Evolutionary conservation across 768 basidiomycete species (phyloP).

Genomic region (Macrolepiota albuminosa): DNA sequence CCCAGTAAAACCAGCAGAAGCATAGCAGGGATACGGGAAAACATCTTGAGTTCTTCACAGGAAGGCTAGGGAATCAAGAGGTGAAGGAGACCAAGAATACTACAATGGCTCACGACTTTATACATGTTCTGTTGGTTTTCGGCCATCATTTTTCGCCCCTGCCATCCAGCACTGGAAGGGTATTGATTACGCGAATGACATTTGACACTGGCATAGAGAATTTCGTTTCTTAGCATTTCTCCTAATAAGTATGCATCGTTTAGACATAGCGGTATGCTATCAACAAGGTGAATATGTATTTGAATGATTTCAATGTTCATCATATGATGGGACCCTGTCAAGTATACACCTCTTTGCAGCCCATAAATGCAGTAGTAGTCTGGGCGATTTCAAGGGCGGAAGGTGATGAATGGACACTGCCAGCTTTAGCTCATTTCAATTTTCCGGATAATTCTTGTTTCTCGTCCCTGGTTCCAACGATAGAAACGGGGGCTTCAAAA

Average conservation of each 20-base stretch:
- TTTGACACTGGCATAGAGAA: neutral
- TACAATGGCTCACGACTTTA: neutral
- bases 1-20: conserved; percentile 11
- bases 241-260: neutral
- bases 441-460: neutral
- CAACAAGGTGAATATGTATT: neutral
- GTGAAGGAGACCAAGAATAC: neutral
- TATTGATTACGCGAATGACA: neutral
- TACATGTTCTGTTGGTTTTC: neutral
- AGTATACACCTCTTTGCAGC: neutral
- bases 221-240: neutral
- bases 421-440: neutral
- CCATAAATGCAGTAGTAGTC: neutral
- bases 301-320: neutral
- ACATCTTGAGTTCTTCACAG: conserved; percentile 4
- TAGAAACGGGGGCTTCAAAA: neutral
- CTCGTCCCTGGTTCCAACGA: neutral
- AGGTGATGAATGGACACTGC: neutral
- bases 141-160: neutral
- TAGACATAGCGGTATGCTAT: neutral
- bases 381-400: neutral
- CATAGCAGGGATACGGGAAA: conserved; percentile 12
- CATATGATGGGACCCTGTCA: neutral
- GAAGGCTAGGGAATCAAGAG: neutral
- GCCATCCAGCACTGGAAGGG: neutral